Evolutionary conservation across 108 stramenopile genomes (phyloP).

Genomic region (Nitzschia inconspicua): DNA sequence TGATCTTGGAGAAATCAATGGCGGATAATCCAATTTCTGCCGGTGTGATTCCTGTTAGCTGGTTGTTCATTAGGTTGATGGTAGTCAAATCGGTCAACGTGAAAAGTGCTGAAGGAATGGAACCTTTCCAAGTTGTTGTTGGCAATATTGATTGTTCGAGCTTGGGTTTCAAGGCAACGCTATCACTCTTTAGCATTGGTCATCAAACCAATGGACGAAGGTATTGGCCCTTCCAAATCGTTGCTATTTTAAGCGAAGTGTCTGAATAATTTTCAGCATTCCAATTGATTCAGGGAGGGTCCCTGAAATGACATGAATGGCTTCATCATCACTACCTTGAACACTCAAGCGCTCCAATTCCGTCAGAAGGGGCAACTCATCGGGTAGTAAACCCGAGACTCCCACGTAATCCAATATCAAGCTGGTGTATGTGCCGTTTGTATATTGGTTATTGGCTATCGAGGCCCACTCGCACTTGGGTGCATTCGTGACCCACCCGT

Average conservation of each 20-base stretch:
- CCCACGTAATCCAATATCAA: not conserved
- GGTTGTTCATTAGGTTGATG: conserved; percentile 41
- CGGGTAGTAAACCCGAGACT: not conserved
- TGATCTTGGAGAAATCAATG: too few relatives aligned
- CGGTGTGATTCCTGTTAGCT: conserved; percentile 40
- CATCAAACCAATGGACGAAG: not conserved
- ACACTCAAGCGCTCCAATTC: too few relatives aligned
- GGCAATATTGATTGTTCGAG: conserved; percentile 33
- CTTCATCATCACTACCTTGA: too few relatives aligned
- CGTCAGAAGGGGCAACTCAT: not conserved
- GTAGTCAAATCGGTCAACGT: conserved; percentile 14
- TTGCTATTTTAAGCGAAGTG: too few relatives aligned
- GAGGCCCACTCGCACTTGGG: conserved; percentile 2
- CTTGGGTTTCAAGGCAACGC: conserved; percentile 22
- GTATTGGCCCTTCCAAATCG: not conserved
- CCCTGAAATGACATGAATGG: not conserved
- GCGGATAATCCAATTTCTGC: conserved; percentile 45
- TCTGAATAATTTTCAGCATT: too few relatives aligned
- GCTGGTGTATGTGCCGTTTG: not conserved
- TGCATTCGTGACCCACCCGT: not conserved
- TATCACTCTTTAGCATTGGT: too few relatives aligned
- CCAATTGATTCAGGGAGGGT: conserved; percentile 23
- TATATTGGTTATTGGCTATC: not conserved
- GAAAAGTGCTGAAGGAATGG: conserved; percentile 25
- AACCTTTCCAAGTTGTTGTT: conserved; percentile 33